Base-by-base conservation (phyloP, 768 basidiomycete genomes). In the Tulasnella sp. region DNA sequence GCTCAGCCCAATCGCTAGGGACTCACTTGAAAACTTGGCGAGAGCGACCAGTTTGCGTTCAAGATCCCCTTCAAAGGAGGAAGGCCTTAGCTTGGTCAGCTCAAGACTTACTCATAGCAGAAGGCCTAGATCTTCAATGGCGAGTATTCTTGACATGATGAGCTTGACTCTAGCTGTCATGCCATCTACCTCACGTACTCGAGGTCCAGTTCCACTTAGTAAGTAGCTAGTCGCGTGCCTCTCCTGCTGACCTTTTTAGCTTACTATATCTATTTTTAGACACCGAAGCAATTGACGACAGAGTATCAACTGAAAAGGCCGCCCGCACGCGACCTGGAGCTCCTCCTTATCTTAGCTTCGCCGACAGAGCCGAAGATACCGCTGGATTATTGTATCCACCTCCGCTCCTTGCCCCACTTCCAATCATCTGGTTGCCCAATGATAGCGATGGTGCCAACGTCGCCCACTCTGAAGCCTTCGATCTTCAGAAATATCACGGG, bases 121-220 rank as follows among this genome's bases (percentile, higher is more conserved):
- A 37, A 67, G 73, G 22, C 62, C 70, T 35, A 74, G 83, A 52
- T 78, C 81, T 5, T 86, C 83, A 3, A 81, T 85, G 69, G 82
- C 83, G 4, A 81, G 79, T 33, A 81, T 88, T 43, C 67, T 88
- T 53, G 83, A 87, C 61, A 83, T 88, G 81, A 85, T 88, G 80
- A 79, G 80, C 54, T 58, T 77, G 50, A 85, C 83, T 15, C 68
- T 86, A 35, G 82, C 83, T 4, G 81, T 85, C 5, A 74, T 75
- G 69, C 83, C 83, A 3, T 73, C 78, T 3, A 66, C 72, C 8
- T 71, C 67, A 43, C 70, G 73, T 46, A 39, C 33, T 7, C 29
- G 53, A 47, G 79, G 81, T 4, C 71, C 79, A 46, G 69, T 84
- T 29, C 80, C 85, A 29, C 69, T 86, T 47, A 68, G 83, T 83